Percentiles rank a stretch among this genome's conserved stretches.
These are phyloP conservation scores for Aspergillus candidus DNA, from an alignment of 2,329 filamentous ascomycete genomes.

Conservation along the genomic window DNA sequence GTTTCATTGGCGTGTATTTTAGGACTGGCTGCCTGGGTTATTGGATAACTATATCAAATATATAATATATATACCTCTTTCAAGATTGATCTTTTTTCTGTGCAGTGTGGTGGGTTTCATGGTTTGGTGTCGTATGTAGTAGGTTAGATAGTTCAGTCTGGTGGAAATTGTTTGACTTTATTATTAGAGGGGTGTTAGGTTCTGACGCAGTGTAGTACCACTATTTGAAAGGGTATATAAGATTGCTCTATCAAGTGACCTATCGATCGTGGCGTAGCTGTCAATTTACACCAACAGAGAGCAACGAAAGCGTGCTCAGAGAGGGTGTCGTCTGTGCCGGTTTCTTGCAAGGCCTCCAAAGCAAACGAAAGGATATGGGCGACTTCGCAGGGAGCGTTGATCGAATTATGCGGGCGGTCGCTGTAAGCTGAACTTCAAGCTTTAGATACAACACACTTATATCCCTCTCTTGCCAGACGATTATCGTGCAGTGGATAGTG, in stretches of 20 bases:
- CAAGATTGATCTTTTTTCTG: background rate
- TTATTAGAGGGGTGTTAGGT: too few species aligned
- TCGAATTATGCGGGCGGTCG: conserved; percentile 7
- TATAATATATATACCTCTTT: conserved; percentile 1
- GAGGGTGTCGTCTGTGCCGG: background rate
- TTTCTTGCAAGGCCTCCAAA: conserved; percentile 9
- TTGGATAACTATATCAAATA: background rate
- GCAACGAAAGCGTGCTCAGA: conserved; percentile 11
- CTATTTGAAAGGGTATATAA: too few species aligned
- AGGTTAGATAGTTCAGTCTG: too few species aligned
- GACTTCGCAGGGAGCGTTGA: conserved; percentile 9
- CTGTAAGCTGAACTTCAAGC: conserved; percentile 8
- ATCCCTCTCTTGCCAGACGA: conserved; percentile 16
- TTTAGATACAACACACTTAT: conserved; percentile 16
- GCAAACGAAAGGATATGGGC: conserved; percentile 16
- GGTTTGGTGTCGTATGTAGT: too few species aligned
- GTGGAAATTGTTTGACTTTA: too few species aligned
- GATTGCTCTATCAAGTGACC: too few species aligned
- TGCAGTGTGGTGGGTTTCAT: too few species aligned
- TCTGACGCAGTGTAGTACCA: too few species aligned
- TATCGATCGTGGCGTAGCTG: background rate
- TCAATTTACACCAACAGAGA: conserved; percentile 7
- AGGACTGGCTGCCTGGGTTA: too few species aligned
- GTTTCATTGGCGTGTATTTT: too few species aligned
- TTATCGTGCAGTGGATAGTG: conserved; percentile 8